Evolutionary conservation across 345 rosid genomes (phyloP).

Genomic region (Atalantia buxifolia): DNA sequence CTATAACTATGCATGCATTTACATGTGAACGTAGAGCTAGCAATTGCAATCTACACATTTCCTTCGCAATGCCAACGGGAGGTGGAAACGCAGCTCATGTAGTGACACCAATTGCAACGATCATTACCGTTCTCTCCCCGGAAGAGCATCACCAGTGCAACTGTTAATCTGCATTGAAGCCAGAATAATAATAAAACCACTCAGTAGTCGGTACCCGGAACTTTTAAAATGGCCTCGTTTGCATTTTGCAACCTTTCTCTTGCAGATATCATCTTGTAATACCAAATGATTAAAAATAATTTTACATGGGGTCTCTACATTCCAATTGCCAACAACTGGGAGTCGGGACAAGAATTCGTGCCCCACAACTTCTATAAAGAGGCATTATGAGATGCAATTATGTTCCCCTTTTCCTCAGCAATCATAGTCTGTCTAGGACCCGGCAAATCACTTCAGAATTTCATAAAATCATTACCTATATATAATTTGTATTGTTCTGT

Average conservation of each 20-base stretch:
- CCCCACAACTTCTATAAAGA: constrained; percentile 8
- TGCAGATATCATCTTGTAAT: not conserved
- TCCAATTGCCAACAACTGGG: not conserved
- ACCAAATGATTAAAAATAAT: not conserved
- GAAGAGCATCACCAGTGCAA: constrained; percentile 63
- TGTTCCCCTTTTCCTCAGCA: constrained; percentile 24
- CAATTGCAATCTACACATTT: not conserved
- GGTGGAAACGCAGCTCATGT: constrained; percentile 76
- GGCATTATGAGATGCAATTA: not conserved
- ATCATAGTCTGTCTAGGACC: constrained; percentile 11
- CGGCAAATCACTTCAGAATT: constrained; percentile 9
- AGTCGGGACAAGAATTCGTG: not conserved
- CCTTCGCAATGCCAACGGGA: constrained; percentile 67
- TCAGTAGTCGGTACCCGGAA: not conserved
- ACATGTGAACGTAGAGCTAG: not conserved
- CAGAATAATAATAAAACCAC: not conserved
- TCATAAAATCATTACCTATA: not conserved
- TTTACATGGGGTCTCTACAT: not conserved
- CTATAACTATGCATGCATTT: constrained; percentile 7
- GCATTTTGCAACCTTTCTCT: no score
- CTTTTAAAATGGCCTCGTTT: not conserved
- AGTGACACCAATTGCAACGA: constrained; percentile 87
- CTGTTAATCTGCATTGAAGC: constrained; percentile 44
- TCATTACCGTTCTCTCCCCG: constrained; percentile 60
- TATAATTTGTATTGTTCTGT: not conserved